phyloP scores from a whole-genome alignment of 202 grass and related monocot genomes.

The Zizania palustris region DNA sequence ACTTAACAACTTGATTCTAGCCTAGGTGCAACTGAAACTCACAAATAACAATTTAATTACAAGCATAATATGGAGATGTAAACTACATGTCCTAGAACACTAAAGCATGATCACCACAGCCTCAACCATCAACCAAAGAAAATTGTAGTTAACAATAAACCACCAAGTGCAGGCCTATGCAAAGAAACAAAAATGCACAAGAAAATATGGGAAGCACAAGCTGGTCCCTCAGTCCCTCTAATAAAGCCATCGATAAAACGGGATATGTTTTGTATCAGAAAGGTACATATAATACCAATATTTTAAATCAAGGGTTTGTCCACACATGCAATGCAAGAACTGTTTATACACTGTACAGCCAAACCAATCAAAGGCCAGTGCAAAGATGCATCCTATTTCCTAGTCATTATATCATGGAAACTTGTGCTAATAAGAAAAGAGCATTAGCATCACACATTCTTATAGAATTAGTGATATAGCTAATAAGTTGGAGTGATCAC shows the following conservation, averaged over 20 bases:
- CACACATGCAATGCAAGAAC: constrained; percentile 15
- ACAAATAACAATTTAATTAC: not conserved
- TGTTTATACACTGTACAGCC: constrained; percentile 14
- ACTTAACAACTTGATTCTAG: constrained; percentile 9
- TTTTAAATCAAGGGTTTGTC: constrained; percentile 32
- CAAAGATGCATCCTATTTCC: not conserved
- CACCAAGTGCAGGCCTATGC: not conserved
- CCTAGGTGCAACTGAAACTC: not conserved
- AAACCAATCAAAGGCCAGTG: not conserved
- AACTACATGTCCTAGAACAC: constrained; percentile 32
- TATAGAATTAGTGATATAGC: not conserved
- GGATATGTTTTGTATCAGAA: constrained; percentile 24
- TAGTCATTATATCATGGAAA: constrained; percentile 4
- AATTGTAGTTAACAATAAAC: not conserved
- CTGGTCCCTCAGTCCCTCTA: constrained; percentile 31
- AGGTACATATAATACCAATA: constrained; percentile 41
- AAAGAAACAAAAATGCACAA: constrained; percentile 19
- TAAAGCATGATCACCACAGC: constrained; percentile 2
- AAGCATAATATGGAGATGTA: not conserved
- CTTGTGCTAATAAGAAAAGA: constrained; percentile 1
- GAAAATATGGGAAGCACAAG: constrained; percentile 18
- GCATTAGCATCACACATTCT: not conserved
- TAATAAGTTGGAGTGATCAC: constrained; percentile 41
- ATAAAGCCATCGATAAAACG: constrained; percentile 22
- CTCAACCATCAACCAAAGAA: not conserved